These are phyloP conservation scores for Globisporangium polare DNA, from an alignment of 352 stramenopile species.

Conservation along the genomic window DNA sequence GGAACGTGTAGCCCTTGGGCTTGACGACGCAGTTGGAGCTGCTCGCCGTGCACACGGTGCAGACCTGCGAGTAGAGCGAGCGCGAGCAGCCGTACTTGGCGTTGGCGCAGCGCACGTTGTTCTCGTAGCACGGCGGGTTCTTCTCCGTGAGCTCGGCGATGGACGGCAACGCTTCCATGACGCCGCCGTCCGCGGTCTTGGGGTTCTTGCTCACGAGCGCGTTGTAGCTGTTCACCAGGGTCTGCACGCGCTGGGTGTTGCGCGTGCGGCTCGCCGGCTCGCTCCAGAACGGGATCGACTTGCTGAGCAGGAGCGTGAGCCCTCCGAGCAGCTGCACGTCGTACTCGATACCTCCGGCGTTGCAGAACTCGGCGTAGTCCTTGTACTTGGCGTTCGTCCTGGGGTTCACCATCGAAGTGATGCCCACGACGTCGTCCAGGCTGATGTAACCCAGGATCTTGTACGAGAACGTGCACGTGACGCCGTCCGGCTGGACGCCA, in stretches of 20 bases:
- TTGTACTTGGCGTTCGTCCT: slow-evolving; percentile 28
- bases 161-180: slow-evolving; percentile 46
- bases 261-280: slow-evolving; percentile 37
- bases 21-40: slow-evolving; percentile 33
- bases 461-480: slow-evolving; percentile 62
- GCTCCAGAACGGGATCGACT: slow-evolving; percentile 62
- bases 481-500: slow-evolving; percentile 49
- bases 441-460: slow-evolving; percentile 55
- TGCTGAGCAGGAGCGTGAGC: slow-evolving; percentile 21
- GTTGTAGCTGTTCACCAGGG: slow-evolving; percentile 47
- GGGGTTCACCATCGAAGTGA: slow-evolving; percentile 55
- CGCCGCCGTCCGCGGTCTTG: slow-evolving; percentile 28
- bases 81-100: slow-evolving; percentile 50
- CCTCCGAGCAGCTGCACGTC: slow-evolving; percentile 25
- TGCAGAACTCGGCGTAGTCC: slow-evolving; percentile 61
- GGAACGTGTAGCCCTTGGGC: slow-evolving; percentile 11
- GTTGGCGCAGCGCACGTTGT: slow-evolving; percentile 41
- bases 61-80: slow-evolving; percentile 55
- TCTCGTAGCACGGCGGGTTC: slow-evolving; percentile 64
- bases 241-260: slow-evolving; percentile 42
- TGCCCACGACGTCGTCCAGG: slow-evolving; percentile 66
- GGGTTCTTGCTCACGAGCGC: slow-evolving; percentile 24
- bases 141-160: slow-evolving; percentile 24
- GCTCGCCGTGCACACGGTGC: slow-evolving; percentile 34
- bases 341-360: slow-evolving; percentile 50